A percentile compares a stretch with the other conserved stretches of the same genome.
phyloP scores from a whole-genome alignment of 164 flowering plant genomes.

The Macadamia tetraphylla region DNA sequence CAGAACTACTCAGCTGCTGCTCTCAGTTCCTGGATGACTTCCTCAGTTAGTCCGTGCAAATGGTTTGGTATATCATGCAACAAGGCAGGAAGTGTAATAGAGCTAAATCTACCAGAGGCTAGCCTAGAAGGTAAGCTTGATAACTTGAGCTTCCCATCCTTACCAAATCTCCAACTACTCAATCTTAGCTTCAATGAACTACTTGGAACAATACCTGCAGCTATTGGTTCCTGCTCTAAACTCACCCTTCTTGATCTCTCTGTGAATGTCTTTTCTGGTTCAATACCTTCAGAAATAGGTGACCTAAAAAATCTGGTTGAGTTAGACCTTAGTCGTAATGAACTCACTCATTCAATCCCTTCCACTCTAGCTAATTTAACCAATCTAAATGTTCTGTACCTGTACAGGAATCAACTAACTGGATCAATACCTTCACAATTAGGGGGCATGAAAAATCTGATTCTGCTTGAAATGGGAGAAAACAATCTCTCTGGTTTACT shows the following conservation, averaged over 20 bases:
- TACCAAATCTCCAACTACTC: conserved; percentile 3
- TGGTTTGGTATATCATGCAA: no score
- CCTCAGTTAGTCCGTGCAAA: not conserved
- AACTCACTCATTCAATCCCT: conserved; percentile 15
- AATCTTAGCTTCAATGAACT: conserved; percentile 1
- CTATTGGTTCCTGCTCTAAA: no score
- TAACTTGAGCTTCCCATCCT: not conserved
- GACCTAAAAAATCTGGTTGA: conserved; percentile 1
- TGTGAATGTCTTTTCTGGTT: conserved; percentile 5
- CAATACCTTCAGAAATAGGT: conserved; percentile 11
- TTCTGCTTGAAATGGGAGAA: no score
- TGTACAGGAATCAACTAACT: conserved; percentile 10
- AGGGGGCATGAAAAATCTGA: not conserved
- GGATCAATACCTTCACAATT: conserved; percentile 3
- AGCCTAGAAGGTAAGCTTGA: not conserved
- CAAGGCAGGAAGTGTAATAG: no score
- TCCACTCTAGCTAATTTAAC: conserved; percentile 3
- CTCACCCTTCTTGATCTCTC: not conserved
- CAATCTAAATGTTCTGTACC: conserved; percentile 8
- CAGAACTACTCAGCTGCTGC: not conserved
- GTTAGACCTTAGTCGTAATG: conserved; percentile 22
- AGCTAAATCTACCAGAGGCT: not conserved
- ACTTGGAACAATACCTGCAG: conserved; percentile 5
- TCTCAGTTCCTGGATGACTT: not conserved
- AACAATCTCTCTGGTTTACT: no score